Percentiles rank a stretch among this genome's conserved stretches.
Conservation (phyloP, 192 early-diverging fungal genomes). For the Backusella tuberculispora region DNA sequence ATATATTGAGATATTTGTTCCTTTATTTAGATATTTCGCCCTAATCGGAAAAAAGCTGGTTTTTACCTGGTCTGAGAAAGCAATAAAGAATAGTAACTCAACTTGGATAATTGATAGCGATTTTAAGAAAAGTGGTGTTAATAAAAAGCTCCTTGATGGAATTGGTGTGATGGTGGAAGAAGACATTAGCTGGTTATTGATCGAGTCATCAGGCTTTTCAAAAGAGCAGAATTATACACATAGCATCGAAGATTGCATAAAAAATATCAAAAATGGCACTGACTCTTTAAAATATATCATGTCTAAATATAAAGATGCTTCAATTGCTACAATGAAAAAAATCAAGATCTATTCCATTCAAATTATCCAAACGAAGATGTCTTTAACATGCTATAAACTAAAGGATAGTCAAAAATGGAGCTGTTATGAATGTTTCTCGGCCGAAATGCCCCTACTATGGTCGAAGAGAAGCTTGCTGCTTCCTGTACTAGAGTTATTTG, state of each 20-base stretch:
- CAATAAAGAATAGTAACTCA: too few species aligned
- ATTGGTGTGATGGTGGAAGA: not conserved
- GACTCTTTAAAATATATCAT: not conserved
- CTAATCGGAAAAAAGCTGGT: too few species aligned
- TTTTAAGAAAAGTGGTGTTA: not conserved
- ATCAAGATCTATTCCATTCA: not conserved
- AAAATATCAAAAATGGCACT: not conserved
- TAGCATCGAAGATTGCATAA: not conserved
- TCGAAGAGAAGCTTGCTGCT: too few species aligned
- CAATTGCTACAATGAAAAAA: not conserved
- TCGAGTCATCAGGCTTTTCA: not conserved
- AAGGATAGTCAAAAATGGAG: not conserved
- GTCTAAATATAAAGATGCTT: not conserved
- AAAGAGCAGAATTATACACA: not conserved
- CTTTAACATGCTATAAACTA: not conserved
- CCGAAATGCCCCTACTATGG: not conserved
- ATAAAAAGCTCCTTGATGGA: not conserved
- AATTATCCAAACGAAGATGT: not conserved
- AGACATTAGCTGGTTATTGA: not conserved
- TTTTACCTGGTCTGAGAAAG: too few species aligned
- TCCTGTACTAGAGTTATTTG: too few species aligned
- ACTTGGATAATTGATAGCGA: too few species aligned
- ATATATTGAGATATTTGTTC: conserved; percentile 3
- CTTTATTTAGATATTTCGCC: not conserved
- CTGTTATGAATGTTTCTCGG: not conserved